A percentile compares a stretch with the other conserved stretches of the same genome.
These are phyloP conservation scores for Salisapilia sapeloensis DNA, from an alignment of 352 stramenopile species.

Conservation along the genomic window DNA sequence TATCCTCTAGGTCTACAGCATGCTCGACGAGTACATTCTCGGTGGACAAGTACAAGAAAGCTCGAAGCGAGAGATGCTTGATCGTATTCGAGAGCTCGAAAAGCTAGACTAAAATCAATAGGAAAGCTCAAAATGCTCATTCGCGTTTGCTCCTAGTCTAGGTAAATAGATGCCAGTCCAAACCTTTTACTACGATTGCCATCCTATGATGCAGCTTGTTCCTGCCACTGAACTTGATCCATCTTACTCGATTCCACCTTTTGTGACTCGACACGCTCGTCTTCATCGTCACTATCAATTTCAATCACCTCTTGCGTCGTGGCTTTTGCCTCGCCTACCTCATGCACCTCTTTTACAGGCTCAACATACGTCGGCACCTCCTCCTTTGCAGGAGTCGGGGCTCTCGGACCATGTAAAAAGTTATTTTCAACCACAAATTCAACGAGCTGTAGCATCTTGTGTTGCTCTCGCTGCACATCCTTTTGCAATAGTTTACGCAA, in stretches of 20 bases:
- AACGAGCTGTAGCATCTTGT: slow-evolving; percentile 64
- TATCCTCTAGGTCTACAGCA: slow-evolving; percentile 66
- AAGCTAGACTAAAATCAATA: slow-evolving; percentile 61
- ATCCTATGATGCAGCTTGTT: no score
- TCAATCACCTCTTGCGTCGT: no score
- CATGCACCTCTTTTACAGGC: no score
- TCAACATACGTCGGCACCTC: no score
- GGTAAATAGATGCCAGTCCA: no score
- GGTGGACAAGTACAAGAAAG: slow-evolving; percentile 89
- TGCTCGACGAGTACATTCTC: slow-evolving; percentile 92
- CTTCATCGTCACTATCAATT: neutral
- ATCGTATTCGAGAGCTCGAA: slow-evolving; percentile 84
- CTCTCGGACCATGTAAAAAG: slow-evolving; percentile 41
- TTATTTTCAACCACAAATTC: slow-evolving; percentile 34
- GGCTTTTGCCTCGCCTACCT: no score
- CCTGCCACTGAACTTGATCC: neutral
- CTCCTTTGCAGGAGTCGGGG: no score
- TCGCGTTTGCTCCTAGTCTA: no score
- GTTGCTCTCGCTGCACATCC: slow-evolving; percentile 49
- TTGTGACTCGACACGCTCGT: neutral
- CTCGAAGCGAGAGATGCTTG: slow-evolving; percentile 85
- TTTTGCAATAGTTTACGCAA: slow-evolving; percentile 58
- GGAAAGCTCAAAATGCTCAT: no score
- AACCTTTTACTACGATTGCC: no score
- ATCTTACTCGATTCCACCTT: neutral